phyloP scores from a whole-genome alignment of 2,329 filamentous ascomycete genomes.

The Paraphaeosphaeria minitans region DNA sequence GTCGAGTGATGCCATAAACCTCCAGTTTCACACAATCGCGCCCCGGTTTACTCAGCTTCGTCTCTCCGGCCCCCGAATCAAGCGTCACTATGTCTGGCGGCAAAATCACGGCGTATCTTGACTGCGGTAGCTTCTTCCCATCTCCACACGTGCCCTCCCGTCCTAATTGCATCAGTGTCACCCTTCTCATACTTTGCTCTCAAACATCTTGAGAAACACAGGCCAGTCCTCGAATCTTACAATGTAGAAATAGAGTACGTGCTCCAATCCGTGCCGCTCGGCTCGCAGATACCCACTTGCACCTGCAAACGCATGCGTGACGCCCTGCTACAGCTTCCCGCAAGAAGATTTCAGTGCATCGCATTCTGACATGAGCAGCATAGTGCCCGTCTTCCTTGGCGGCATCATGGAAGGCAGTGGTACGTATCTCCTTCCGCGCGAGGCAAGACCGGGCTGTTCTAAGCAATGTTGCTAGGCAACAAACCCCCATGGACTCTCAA shows the following conservation, averaged over 20 bases:
- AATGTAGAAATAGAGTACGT: conserved; percentile 69
- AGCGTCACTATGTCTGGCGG: conserved; percentile 56
- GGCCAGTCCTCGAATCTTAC: conserved; percentile 60
- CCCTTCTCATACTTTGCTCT: conserved; percentile 61
- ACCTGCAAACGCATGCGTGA: not conserved
- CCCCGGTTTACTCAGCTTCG: not conserved
- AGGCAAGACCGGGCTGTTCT: not conserved
- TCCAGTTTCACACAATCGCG: not conserved
- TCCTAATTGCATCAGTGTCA: conserved; percentile 60
- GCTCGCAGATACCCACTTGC: not conserved
- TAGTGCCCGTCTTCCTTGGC: conserved; percentile 72
- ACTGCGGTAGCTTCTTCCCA: conserved; percentile 59
- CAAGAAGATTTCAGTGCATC: not conserved
- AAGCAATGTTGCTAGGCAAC: conserved; percentile 60
- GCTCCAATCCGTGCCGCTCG: not conserved
- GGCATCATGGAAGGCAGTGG: conserved; percentile 52
- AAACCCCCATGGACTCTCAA: conserved; percentile 74
- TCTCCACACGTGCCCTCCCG: not conserved
- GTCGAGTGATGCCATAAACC: not conserved
- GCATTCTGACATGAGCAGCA: conserved; percentile 50
- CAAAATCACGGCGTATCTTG: conserved; percentile 69
- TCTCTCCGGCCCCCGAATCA: not conserved
- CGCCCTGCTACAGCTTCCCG: not conserved
- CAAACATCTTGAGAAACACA: conserved; percentile 62
- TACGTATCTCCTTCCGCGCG: conserved; percentile 18